Percentiles rank a stretch among this genome's conserved stretches.
phyloP scores from a whole-genome alignment of 31 red algal genomes.

The Odonthalia washingtoniensis region DNA sequence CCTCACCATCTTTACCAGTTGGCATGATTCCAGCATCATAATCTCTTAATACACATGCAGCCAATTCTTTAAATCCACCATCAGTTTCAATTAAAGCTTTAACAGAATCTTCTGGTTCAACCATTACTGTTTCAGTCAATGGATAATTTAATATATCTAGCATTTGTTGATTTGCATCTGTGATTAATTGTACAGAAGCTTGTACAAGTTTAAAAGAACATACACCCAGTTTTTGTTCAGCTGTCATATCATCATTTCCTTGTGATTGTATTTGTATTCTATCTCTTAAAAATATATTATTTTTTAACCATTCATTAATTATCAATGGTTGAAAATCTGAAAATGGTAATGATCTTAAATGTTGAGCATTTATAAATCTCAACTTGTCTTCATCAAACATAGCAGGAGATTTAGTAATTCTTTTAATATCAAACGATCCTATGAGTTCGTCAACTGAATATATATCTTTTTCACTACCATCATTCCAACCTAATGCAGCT shows the following conservation, averaged over 20 bases:
- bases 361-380: constrained; percentile 93
- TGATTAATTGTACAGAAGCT: constrained; percentile 76
- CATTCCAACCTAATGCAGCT: constrained; percentile 93
- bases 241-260: constrained; percentile 45
- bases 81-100: constrained; percentile 78
- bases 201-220: constrained; percentile 66
- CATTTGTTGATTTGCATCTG: constrained; percentile 77
- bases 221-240: constrained; percentile 33
- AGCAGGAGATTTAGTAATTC: constrained; percentile 89
- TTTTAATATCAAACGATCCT: constrained; percentile 81
- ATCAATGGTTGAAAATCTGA: constrained; percentile 68
- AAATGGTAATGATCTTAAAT: constrained; percentile 75
- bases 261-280: too few relatives aligned
- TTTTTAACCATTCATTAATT: constrained; percentile 53
- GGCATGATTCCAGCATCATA: constrained; percentile 73
- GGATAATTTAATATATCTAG: constrained; percentile 70
- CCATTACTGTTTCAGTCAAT: constrained; percentile 68
- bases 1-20: constrained; percentile 38
- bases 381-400: constrained; percentile 98
- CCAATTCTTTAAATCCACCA: constrained; percentile 87
- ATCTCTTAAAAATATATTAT: neutral
- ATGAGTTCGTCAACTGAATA: constrained; percentile 91
- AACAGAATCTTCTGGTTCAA: constrained; percentile 75
- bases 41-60: constrained; percentile 54
- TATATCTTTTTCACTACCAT: constrained; percentile 95